These are phyloP conservation scores for Blastomyces gilchristii DNA, from an alignment of 2,329 filamentous ascomycete genomes.

Conservation along the genomic window DNA sequence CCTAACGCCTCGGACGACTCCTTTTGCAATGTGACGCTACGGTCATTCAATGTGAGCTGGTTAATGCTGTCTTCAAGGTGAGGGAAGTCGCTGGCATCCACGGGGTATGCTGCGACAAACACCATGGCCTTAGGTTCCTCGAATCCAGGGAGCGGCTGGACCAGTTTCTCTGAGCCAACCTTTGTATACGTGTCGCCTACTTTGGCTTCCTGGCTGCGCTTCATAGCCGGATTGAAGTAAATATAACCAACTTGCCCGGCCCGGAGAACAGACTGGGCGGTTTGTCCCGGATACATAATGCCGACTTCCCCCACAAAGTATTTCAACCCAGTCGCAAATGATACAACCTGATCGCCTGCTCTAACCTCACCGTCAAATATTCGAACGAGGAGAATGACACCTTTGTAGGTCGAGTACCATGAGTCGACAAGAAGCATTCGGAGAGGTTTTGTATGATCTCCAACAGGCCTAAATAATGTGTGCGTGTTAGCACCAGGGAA, in stretches of 20 bases:
- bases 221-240: conserved; percentile 98
- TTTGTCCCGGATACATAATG: conserved; percentile 87
- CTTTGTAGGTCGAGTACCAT: conserved; percentile 95
- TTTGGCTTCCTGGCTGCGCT: conserved; percentile 87
- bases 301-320: conserved; percentile 95
- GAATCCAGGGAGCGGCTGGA: conserved; percentile 79
- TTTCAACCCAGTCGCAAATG: conserved; percentile 75
- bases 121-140: conserved; percentile 99
- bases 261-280: conserved; percentile 65
- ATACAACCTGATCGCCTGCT: conserved; percentile 76
- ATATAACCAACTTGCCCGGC: conserved; percentile 95
- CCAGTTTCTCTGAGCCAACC: conserved; percentile 61
- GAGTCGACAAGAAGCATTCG: conserved; percentile 87
- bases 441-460: conserved; percentile 61
- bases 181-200: conserved; percentile 91
- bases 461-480: conserved; percentile 48
- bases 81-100: conserved; percentile 76
- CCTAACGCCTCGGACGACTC: conserved; percentile 90
- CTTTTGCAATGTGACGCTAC: conserved; percentile 86
- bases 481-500: conserved; percentile 16
- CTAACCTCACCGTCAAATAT: conserved; percentile 80
- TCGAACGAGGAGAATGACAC: conserved; percentile 81
- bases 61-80: conserved; percentile 88
- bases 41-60: conserved; percentile 87
- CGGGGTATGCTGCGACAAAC: conserved; percentile 92